These are phyloP conservation scores for Pseudogymnoascus verrucosus DNA, from an alignment of 2,329 filamentous ascomycete genomes.

Conservation along the genomic window DNA sequence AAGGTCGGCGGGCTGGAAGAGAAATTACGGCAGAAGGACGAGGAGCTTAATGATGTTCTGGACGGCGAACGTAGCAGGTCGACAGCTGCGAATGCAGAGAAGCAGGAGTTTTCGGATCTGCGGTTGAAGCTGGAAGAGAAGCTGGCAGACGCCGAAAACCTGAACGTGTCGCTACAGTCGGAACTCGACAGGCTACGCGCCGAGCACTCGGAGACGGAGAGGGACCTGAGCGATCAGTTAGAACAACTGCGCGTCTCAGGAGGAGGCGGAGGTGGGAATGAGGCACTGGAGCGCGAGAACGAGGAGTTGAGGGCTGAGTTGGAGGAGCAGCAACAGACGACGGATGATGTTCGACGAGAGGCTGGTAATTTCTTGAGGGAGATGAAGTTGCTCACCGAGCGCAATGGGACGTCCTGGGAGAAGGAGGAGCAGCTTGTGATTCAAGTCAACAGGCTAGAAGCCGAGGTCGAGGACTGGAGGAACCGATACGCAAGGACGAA, in stretches of 20 bases:
- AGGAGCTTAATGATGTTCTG: conserved; percentile 53
- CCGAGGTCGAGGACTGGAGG: conserved; percentile 84
- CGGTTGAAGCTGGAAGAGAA: conserved; percentile 63
- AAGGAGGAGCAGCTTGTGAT: conserved; percentile 71
- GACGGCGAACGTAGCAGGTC: conserved; percentile 50
- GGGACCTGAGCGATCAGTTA: conserved; percentile 55
- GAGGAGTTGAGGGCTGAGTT: conserved; percentile 57
- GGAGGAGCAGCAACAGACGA: conserved; percentile 69
- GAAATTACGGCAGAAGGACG: conserved; percentile 61
- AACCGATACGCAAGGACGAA: conserved; percentile 81
- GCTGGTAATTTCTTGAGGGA: conserved; percentile 77
- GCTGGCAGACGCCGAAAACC: conserved; percentile 62
- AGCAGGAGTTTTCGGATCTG: conserved; percentile 62
- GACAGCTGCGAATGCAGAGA: conserved; percentile 50
- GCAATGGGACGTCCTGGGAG: conserved; percentile 70
- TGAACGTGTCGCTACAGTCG: conserved; percentile 72
- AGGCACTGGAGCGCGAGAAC: conserved; percentile 60
- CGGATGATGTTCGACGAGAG: conserved; percentile 78
- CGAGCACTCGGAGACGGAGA: conserved; percentile 57
- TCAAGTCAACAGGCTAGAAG: conserved; percentile 68
- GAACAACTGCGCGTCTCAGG: conserved; percentile 39
- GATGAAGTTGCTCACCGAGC: conserved; percentile 79
- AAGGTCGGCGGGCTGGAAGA: conserved; percentile 67
- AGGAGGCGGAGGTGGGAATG: conserved; percentile 30
- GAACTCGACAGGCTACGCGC: conserved; percentile 68